phyloP scores from a whole-genome alignment of 2,329 filamentous ascomycete species.

The Fusarium pseudocircinatum region DNA sequence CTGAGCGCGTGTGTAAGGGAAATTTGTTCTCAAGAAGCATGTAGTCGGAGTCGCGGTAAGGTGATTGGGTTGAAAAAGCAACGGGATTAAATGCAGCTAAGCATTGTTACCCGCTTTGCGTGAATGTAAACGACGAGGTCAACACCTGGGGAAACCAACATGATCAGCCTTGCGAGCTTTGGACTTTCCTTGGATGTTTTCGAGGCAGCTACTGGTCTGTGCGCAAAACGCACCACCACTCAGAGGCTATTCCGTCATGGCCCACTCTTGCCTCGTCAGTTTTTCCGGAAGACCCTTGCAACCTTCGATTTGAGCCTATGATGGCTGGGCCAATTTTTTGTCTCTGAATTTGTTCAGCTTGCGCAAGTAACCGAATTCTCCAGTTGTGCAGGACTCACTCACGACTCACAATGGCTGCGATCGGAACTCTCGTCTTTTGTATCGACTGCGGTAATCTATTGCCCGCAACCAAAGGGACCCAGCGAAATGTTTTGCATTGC shows the following conservation, averaged over 20 bases:
- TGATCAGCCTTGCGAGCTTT: slow-evolving; percentile 39
- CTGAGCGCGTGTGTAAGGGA: slow-evolving; percentile 4
- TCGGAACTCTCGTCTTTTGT: slow-evolving; percentile 93
- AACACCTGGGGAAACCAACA: slow-evolving; percentile 38
- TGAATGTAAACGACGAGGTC: slow-evolving; percentile 31
- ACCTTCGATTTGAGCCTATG: slow-evolving; percentile 31
- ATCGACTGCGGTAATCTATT: slow-evolving; percentile 91
- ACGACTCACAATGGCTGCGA: slow-evolving; percentile 75
- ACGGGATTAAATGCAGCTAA: slow-evolving; percentile 32
- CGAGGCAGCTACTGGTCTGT: slow-evolving; percentile 33
- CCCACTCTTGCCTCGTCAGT: slow-evolving; percentile 39
- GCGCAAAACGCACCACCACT: slow-evolving; percentile 33
- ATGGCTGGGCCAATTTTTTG: slow-evolving; percentile 42
- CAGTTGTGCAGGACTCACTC: background rate
- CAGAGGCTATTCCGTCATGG: slow-evolving; percentile 41
- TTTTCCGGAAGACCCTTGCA: slow-evolving; percentile 44
- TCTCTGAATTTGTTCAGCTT: slow-evolving; percentile 33
- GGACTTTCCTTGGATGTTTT: slow-evolving; percentile 30
- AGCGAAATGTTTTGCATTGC: slow-evolving; percentile 81
- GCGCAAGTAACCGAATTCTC: slow-evolving; percentile 11
- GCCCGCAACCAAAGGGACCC: slow-evolving; percentile 79
- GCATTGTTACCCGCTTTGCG: slow-evolving; percentile 35
- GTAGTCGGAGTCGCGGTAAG: background rate
- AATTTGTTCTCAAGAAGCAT: background rate
- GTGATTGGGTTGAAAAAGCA: background rate